These are phyloP conservation scores for Chloromonas sp. DNA, from an alignment of 163 green algal genomes.

Conservation along the genomic window DNA sequence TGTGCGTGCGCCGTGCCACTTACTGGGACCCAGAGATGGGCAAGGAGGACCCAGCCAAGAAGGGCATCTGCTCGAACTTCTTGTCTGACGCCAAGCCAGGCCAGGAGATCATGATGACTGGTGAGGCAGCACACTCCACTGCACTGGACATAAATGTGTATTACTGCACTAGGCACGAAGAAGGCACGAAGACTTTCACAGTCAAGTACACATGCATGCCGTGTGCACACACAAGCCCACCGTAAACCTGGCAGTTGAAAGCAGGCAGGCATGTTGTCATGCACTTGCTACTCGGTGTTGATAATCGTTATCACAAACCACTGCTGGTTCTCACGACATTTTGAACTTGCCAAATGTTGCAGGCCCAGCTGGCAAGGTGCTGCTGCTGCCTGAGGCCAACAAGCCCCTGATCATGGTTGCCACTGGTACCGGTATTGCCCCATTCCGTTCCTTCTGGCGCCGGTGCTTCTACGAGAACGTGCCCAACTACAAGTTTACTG, in stretches of 20 bases:
- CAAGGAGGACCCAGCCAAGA: conserved; percentile 97
- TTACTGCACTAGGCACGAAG: background rate
- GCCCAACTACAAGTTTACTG: conserved; percentile 87
- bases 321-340: background rate
- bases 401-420: conserved; percentile 93
- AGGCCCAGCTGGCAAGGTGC: conserved; percentile 95
- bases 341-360: background rate
- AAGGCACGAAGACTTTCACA: background rate
- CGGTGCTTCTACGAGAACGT: conserved; percentile 90
- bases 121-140: conserved; percentile 27
- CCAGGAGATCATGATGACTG: conserved; percentile 92
- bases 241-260: too few species aligned
- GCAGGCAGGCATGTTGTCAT: too few species aligned
- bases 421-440: conserved; percentile 98
- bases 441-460: conserved; percentile 94
- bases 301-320: too few species aligned
- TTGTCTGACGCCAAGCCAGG: conserved; percentile 91
- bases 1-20: conserved; percentile 93
- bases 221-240: too few species aligned
- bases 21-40: conserved; percentile 87
- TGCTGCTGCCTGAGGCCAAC: conserved; percentile 90
- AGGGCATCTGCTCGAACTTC: conserved; percentile 99
- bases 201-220: background rate
- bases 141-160: background rate
- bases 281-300: too few species aligned